These are phyloP conservation scores for Penicillium hordei DNA, from an alignment of 2,329 filamentous ascomycete genomes.

Conservation along the genomic window DNA sequence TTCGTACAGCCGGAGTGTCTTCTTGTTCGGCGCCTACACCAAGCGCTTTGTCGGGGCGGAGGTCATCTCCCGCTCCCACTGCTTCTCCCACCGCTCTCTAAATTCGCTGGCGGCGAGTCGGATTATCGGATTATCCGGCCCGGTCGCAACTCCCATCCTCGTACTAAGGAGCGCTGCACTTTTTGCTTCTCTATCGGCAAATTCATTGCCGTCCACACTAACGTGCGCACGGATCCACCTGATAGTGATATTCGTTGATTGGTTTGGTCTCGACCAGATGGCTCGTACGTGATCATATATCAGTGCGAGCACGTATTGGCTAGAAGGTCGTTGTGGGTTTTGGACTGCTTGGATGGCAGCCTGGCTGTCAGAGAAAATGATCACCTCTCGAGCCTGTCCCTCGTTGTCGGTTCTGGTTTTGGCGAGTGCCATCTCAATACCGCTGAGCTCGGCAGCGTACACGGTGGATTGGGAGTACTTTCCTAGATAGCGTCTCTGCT, in stretches of 20 bases:
- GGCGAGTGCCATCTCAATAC: too few species aligned
- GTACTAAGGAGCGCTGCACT: neutral
- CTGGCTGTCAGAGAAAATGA: too few species aligned
- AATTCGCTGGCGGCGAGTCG: neutral
- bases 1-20: constrained; percentile 2
- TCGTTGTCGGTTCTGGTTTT: too few species aligned
- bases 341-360: too few species aligned
- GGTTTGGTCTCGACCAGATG: neutral
- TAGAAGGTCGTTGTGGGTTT: too few species aligned
- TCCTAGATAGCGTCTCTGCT: too few species aligned
- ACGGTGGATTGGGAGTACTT: too few species aligned
- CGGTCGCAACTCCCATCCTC: neutral
- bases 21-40: neutral
- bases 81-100: neutral
- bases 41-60: neutral
- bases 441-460: too few species aligned
- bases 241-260: neutral
- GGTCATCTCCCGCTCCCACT: neutral
- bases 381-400: too few species aligned
- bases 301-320: too few species aligned
- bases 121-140: neutral
- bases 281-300: neutral
- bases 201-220: neutral
- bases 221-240: neutral
- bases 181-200: neutral